phyloP scores from a whole-genome alignment of 495 filamentous ascomycete species.

The Trichocladium uniseriatum region DNA sequence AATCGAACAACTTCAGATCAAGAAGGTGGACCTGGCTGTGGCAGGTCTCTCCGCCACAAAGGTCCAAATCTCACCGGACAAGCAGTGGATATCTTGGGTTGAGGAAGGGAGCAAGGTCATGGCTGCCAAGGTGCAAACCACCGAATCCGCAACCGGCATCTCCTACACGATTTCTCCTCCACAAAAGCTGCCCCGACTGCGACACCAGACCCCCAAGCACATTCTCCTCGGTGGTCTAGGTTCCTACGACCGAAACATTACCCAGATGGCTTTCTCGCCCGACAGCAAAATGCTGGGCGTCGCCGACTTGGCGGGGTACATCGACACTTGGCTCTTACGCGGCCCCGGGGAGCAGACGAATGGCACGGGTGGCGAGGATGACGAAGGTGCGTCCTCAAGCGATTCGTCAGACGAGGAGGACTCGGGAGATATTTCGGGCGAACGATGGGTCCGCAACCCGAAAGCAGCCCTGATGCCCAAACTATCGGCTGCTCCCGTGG shows the following conservation, averaged over 20 bases:
- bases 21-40: slow-evolving; percentile 18
- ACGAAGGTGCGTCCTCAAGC: slow-evolving; percentile 22
- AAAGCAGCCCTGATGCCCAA: slow-evolving; percentile 65
- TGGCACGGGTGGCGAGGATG: slow-evolving; percentile 15
- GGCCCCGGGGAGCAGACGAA: slow-evolving; percentile 32
- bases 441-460: slow-evolving; percentile 58
- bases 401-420: slow-evolving; percentile 27
- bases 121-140: slow-evolving; percentile 49
- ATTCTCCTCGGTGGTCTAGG: slow-evolving; percentile 59
- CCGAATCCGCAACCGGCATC: slow-evolving; percentile 29
- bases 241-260: slow-evolving; percentile 69
- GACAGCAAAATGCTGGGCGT: slow-evolving; percentile 70
- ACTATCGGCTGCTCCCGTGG: slow-evolving; percentile 49
- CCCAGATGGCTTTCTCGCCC: slow-evolving; percentile 64
- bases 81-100: slow-evolving; percentile 68
- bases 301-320: slow-evolving; percentile 71
- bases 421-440: slow-evolving; percentile 24
- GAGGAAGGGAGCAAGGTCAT: slow-evolving; percentile 75
- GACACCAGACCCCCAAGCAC: slow-evolving; percentile 46
- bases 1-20: slow-evolving; percentile 32
- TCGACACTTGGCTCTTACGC: slow-evolving; percentile 76
- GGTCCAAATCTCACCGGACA: slow-evolving; percentile 62
- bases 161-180: slow-evolving; percentile 38
- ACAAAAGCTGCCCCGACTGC: slow-evolving; percentile 48
- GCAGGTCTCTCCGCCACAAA: slow-evolving; percentile 53